Evolutionary conservation across 192 early-diverging fungal genomes (phyloP), one percentile per base, ranked within the genome.

Genomic region (Geranomyces michiganensis): DNA sequence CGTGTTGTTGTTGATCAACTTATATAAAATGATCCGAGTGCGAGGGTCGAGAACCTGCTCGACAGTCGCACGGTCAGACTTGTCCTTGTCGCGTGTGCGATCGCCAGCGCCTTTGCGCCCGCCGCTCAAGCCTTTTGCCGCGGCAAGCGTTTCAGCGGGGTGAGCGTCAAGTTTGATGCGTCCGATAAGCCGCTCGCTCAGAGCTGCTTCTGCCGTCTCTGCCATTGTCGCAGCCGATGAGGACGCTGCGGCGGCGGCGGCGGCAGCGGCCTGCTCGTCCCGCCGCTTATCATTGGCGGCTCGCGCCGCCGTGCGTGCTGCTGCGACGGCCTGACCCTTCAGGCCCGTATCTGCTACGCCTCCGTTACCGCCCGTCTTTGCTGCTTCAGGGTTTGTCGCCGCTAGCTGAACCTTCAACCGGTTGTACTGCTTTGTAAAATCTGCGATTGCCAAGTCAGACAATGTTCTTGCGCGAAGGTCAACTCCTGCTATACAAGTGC

Each of bases 1-100:
- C 5, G 94, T 77, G 58, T 92, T 91, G 48, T 88, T 81, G 81
- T 96, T 97, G 64, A 99, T 79, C 79, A 99, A 82, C 76, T 97
- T 97, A 82, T 97, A 96, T 24, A 99, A 80, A 65, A 99, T 96
- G 31, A 97, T 97, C 58, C 95, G 92, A 8, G 97, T 99, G 22
- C 96, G 92, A n/a, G 94, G 94, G 78, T 99, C 97, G 17, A 99
- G 82, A 5, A 99, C 97, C 75, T 97, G 96, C 77, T 99, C 97
- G 1, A 92, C 91, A 0, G 97, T 99, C 0, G 97, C 97, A 15
- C 97, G 87, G 68, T 97, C 95, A 0, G 95, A 84, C 76, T 96
- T 97, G 80, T 99, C 97, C 62, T 86, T 92, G 60, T 86, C 77
- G 27, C 43, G 76, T 64, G 32, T 47, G n/a, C 47, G 75, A 32